These are phyloP conservation scores for Cylindricascospora bacillispora DNA, from an alignment of 1,139 yeast genomes.

Conservation along the genomic window DNA sequence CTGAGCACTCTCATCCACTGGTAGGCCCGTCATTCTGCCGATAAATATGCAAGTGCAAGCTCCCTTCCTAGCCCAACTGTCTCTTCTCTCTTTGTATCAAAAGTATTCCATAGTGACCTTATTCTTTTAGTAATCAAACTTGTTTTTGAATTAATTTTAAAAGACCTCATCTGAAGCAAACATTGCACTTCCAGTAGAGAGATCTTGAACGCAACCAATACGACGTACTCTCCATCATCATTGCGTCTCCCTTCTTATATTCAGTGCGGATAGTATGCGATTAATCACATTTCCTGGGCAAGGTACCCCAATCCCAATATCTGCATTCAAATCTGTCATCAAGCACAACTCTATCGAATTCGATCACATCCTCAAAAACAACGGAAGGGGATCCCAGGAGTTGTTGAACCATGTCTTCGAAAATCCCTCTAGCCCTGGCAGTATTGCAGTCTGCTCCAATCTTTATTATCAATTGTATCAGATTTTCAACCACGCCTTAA, in stretches of 20 bases:
- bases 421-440: constrained; percentile 21
- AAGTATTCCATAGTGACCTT: too few relatives aligned
- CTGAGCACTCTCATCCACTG: constrained; percentile 1
- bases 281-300: constrained; percentile 26
- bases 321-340: constrained; percentile 15
- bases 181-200: too few relatives aligned
- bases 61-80: too few relatives aligned
- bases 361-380: constrained; percentile 9
- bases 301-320: constrained; percentile 22
- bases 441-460: constrained; percentile 23
- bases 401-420: constrained; percentile 13
- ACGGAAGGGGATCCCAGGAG: constrained; percentile 13
- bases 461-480: constrained; percentile 17
- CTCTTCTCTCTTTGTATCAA: too few relatives aligned
- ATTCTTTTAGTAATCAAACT: too few relatives aligned
- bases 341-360: constrained; percentile 16
- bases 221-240: too few relatives aligned
- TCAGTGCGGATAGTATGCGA: constrained; percentile 8
- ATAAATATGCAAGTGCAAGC: too few relatives aligned
- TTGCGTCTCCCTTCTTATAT: too few relatives aligned
- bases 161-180: too few relatives aligned
- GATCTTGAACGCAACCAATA: too few relatives aligned
- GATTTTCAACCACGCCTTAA: constrained; percentile 3
- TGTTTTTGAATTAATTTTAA: too few relatives aligned
- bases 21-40: constrained; percentile 3